These are phyloP conservation scores for Ogataea dorogensis DNA, from an alignment of 805 yeast genomes.

Conservation along the genomic window DNA sequence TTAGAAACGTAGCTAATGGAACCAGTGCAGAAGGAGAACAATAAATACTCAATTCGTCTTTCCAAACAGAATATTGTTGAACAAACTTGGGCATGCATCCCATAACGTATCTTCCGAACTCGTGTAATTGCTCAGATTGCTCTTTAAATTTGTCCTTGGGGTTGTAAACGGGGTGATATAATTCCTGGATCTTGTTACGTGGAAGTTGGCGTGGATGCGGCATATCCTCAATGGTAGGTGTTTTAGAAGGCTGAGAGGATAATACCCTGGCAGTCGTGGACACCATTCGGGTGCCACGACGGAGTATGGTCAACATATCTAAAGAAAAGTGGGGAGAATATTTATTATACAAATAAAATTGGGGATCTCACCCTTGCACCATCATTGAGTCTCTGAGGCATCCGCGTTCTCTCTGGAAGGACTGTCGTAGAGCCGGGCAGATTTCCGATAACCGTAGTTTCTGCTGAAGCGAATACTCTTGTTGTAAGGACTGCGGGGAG, in stretches of 20 bases:
- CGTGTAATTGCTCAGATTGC: slow-evolving; percentile 68
- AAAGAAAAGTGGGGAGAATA: too few relatives aligned
- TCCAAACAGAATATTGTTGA: slow-evolving; percentile 87
- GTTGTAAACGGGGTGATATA: slow-evolving; percentile 55
- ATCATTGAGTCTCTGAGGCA: slow-evolving; percentile 1
- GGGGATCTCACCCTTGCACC: slow-evolving; percentile 4
- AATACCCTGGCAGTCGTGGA: neutral
- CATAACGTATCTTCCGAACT: slow-evolving; percentile 77
- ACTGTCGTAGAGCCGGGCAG: slow-evolving; percentile 17
- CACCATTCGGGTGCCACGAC: neutral
- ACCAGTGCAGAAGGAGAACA: slow-evolving; percentile 73
- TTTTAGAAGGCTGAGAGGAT: slow-evolving; percentile 1
- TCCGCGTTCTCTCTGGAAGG: slow-evolving; percentile 16
- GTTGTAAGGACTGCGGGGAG: slow-evolving; percentile 23
- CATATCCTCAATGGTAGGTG: slow-evolving; percentile 26
- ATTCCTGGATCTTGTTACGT: slow-evolving; percentile 33
- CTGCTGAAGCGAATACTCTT: slow-evolving; percentile 22
- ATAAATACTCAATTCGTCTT: slow-evolving; percentile 76
- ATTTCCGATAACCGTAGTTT: slow-evolving; percentile 15
- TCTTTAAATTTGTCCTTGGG: slow-evolving; percentile 75
- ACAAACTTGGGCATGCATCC: slow-evolving; percentile 76
- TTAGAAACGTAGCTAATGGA: slow-evolving; percentile 69
- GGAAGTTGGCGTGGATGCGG: slow-evolving; percentile 36
- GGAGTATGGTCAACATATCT: too few relatives aligned
- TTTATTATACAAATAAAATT: neutral